Evolutionary conservation across 345 rosid genomes (phyloP).

Genomic region (Citrus hindsii): DNA sequence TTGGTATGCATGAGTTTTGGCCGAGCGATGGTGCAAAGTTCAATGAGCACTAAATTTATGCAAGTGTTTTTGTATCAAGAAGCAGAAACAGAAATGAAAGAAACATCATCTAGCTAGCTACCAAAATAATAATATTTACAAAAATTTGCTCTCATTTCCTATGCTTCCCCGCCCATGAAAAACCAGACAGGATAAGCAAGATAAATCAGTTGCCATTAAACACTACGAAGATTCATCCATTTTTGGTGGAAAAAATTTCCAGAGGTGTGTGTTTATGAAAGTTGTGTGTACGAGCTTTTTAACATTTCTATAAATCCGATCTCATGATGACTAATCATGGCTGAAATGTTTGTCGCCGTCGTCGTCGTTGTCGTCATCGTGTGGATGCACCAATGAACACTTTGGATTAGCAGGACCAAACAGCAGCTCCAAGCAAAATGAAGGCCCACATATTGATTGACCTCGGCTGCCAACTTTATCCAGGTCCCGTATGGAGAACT

Average conservation of each 20-base stretch:
- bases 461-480: constrained; percentile 81
- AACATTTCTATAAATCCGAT: not conserved
- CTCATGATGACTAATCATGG: not conserved
- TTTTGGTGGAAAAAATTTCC: not conserved
- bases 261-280: not conserved
- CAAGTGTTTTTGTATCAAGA: not conserved
- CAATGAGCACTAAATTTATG: not conserved
- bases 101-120: not conserved
- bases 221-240: not conserved
- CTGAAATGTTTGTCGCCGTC: not conserved
- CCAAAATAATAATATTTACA: constrained; percentile 9
- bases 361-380: constrained; percentile 13
- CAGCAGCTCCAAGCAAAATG: constrained; percentile 80
- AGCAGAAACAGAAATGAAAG: not conserved
- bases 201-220: not conserved
- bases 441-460: constrained; percentile 64
- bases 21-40: not conserved
- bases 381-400: not conserved
- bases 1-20: not conserved
- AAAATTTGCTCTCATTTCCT: constrained; percentile 9
- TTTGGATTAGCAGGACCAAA: constrained; percentile 72
- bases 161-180: constrained; percentile 8
- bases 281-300: not conserved
- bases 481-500: constrained; percentile 61
- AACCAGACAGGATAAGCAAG: constrained; percentile 8